Evolutionary conservation across 805 yeast species (phyloP).

Genomic region (Candida morakotiae): DNA sequence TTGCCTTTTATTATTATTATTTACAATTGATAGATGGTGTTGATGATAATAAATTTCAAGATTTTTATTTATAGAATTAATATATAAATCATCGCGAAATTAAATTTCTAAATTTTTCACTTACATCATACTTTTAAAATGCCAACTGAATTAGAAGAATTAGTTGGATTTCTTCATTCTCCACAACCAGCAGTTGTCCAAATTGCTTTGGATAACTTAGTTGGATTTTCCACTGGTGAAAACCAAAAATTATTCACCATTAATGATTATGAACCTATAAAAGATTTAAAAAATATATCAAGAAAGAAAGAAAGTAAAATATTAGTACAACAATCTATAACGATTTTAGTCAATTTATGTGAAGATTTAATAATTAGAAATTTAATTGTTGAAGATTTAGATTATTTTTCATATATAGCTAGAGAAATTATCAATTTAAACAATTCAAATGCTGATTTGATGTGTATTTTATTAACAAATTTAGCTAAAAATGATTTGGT

Average conservation of each 20-base stretch:
- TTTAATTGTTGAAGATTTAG: constrained; percentile 59
- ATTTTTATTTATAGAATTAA: constrained; percentile 1
- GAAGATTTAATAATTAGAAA: constrained; percentile 63
- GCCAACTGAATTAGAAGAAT: constrained; percentile 46
- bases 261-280: constrained; percentile 66
- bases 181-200: constrained; percentile 76
- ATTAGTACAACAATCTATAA: constrained; percentile 62
- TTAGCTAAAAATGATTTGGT: constrained; percentile 74
- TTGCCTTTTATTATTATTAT: constrained; percentile 38
- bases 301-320: constrained; percentile 47
- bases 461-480: constrained; percentile 80
- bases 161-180: constrained; percentile 78
- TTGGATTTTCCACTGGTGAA: constrained; percentile 74
- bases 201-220: constrained; percentile 79
- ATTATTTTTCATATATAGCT: constrained; percentile 47
- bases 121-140: constrained; percentile 13
- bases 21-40: constrained; percentile 22
- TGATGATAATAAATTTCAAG: constrained; percentile 10
- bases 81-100: constrained; percentile 5
- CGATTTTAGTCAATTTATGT: constrained; percentile 80
- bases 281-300: constrained; percentile 62
- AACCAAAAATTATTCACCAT: constrained; percentile 63
- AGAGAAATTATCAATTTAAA: constrained; percentile 48
- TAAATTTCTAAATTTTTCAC: not conserved
- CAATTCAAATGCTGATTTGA: constrained; percentile 72